A percentile compares a stretch with the other conserved stretches of the same genome.
These are phyloP conservation scores for Priceomyces castillae DNA, from an alignment of 805 yeast genomes.

Conservation along the genomic window DNA sequence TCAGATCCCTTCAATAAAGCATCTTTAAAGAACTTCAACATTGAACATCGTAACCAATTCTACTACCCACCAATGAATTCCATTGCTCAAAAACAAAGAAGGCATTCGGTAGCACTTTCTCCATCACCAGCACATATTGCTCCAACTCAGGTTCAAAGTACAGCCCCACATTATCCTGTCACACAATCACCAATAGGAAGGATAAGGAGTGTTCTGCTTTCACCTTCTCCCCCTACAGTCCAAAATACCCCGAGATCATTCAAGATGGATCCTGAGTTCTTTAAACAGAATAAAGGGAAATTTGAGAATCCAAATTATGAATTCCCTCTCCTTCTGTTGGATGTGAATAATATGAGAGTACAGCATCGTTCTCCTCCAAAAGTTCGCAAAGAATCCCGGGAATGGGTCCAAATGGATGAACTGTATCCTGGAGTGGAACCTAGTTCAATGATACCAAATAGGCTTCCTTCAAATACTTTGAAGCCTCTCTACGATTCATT, in stretches of 20 bases:
- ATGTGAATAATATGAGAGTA: neutral
- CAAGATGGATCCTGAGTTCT: neutral
- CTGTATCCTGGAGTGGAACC: neutral
- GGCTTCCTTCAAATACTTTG: slow-evolving; percentile 1
- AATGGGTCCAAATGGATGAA: neutral
- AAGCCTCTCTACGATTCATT: slow-evolving; percentile 3
- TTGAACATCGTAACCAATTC: no score
- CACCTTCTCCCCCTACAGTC: neutral
- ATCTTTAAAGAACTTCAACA: neutral
- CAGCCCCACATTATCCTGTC: no score
- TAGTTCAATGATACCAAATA: neutral
- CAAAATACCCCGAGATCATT: no score
- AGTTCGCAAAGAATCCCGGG: neutral
- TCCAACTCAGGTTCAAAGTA: neutral
- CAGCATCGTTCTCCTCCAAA: neutral
- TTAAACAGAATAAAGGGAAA: neutral
- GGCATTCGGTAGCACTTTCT: neutral
- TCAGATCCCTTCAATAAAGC: neutral
- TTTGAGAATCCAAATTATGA: neutral
- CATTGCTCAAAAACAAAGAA: neutral
- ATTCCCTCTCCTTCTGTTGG: neutral
- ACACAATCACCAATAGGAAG: neutral
- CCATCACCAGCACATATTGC: neutral
- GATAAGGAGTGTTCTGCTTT: neutral
- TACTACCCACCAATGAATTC: slow-evolving; percentile 4